Percentiles rank a stretch among this genome's conserved stretches.
Conservation (phyloP, 495 filamentous ascomycete genomes). For the Amniculicola lignicola region DNA sequence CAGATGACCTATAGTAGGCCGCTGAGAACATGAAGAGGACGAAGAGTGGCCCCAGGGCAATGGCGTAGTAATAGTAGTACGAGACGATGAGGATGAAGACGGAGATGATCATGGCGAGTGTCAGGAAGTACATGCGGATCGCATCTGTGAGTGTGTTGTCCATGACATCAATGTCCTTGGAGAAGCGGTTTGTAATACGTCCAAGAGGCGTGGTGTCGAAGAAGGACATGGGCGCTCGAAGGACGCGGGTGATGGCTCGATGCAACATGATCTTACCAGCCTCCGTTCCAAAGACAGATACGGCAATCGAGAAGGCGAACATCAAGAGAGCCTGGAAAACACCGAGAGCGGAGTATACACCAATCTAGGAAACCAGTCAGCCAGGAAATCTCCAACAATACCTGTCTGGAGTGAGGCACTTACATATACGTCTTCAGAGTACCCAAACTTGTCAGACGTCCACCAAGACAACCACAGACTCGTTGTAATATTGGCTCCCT, state of each 20-base stretch:
- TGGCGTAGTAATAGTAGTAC: slow-evolving; percentile 91
- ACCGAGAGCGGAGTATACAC: slow-evolving; percentile 77
- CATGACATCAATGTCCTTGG: slow-evolving; percentile 92
- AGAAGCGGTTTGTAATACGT: slow-evolving; percentile 96
- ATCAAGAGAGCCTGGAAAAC: slow-evolving; percentile 69
- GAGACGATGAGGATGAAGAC: slow-evolving; percentile 86
- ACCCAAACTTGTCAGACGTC: slow-evolving; percentile 71
- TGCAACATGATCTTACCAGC: slow-evolving; percentile 80
- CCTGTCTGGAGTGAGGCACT: slow-evolving; percentile 22
- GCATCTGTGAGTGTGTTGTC: slow-evolving; percentile 88
- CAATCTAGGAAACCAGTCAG: slow-evolving; percentile 56
- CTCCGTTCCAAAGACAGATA: slow-evolving; percentile 75
- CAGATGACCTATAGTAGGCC: slow-evolving; percentile 84
- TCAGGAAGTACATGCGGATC: slow-evolving; percentile 90
- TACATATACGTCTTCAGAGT: slow-evolving; percentile 62
- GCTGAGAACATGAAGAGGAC: slow-evolving; percentile 78
- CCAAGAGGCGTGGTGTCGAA: slow-evolving; percentile 96
- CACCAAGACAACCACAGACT: slow-evolving; percentile 92
- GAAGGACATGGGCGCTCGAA: slow-evolving; percentile 93
- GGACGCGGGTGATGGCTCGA: slow-evolving; percentile 71
- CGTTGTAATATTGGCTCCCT: slow-evolving; percentile 80
- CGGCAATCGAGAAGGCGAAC: slow-evolving; percentile 65
- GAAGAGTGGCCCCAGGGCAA: slow-evolving; percentile 79
- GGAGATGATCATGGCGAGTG: slow-evolving; percentile 64
- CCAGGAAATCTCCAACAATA: background rate